Evolutionary conservation across 768 basidiomycete genomes (phyloP), one percentile per base, ranked within the genome.

Genomic region (Steccherinum ochraceum): DNA sequence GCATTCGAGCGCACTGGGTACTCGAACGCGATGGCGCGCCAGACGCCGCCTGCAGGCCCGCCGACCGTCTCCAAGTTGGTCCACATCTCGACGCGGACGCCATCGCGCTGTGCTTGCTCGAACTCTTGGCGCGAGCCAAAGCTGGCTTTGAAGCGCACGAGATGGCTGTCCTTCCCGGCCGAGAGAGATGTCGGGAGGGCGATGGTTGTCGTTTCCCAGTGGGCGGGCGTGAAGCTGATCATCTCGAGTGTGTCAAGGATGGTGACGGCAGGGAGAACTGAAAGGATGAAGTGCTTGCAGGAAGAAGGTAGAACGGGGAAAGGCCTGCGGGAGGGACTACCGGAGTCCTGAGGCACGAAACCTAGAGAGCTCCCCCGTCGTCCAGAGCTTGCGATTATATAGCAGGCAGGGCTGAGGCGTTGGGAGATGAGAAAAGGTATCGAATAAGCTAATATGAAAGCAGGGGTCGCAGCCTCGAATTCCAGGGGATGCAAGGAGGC

Each of bases 61-160:
- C 58, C 57, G n/a, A 47, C 47, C 12, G 52, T 48, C 4, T 64
- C 61, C 12, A 67, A 39, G 54, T 67, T 56, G 16, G 64, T 60
- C 65, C 65, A 67, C 48, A 67, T 53, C 52, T 66, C 63, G 43
- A 66, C 51, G 39, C 56, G 51, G 26, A 56, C 40, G 21, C 58
- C 58, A 23, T 61, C 58, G 25, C 45, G 7, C 18, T 48, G 49
- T n/a, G 62, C 61, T 23, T 59, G 54, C 25, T 53, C 56, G 47
- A 52, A 50, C 16, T 52, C 49, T 18, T 52, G 58, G 48, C 42
- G 58, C 20, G 57, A 57, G 24, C 52, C 47, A 43, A 62, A 65
- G 13, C 55, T 45, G n/a, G 61, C 62, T 24, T 45, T 55, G 58
- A 65, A 65, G 43, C 53, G 35, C n/a, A 63, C 19, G 35, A 51